Evolutionary conservation across 192 early-diverging fungal species (phyloP).

Genomic region (Podila minutissima): DNA sequence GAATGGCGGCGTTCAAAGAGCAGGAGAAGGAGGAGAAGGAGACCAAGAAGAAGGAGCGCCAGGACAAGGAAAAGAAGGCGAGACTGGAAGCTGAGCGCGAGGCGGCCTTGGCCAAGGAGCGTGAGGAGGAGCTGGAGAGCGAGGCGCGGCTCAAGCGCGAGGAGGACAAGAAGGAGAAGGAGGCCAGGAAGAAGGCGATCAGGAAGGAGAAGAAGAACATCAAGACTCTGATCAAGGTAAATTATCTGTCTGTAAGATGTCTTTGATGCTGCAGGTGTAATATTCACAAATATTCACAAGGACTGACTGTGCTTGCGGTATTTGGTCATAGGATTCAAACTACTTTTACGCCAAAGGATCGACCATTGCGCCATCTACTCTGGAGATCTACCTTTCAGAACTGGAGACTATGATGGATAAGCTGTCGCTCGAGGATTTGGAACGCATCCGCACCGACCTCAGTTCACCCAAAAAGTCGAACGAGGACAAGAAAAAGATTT

Average conservation of each 20-base stretch:
- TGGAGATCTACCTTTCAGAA: conserved; percentile 58
- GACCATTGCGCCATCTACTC: conserved; percentile 19
- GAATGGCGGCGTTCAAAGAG: conserved; percentile 77
- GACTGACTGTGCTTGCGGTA: not conserved
- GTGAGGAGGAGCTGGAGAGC: conserved; percentile 54
- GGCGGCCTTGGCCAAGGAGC: conserved; percentile 41
- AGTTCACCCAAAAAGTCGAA: conserved; percentile 16
- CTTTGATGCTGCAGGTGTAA: not conserved
- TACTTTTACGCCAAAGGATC: conserved; percentile 48
- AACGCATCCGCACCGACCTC: conserved; percentile 46
- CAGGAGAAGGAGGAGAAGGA: conserved; percentile 73
- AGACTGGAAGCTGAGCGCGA: conserved; percentile 40
- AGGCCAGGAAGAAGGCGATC: conserved; percentile 61
- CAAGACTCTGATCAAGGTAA: conserved; percentile 61
- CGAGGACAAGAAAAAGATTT: conserved; percentile 39
- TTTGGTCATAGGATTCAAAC: conserved; percentile 41
- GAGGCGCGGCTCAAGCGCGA: conserved; percentile 60
- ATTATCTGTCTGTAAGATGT: not conserved
- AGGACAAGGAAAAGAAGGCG: conserved; percentile 57
- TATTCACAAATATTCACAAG: not conserved
- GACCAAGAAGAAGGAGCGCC: conserved; percentile 70
- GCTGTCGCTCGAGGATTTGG: conserved; percentile 52
- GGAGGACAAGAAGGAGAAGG: conserved; percentile 64
- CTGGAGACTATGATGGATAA: conserved; percentile 66
- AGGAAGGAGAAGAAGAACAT: conserved; percentile 83